These are phyloP conservation scores for Paraglomus occultum DNA, from an alignment of 192 early-diverging fungal species.

Conservation along the genomic window DNA sequence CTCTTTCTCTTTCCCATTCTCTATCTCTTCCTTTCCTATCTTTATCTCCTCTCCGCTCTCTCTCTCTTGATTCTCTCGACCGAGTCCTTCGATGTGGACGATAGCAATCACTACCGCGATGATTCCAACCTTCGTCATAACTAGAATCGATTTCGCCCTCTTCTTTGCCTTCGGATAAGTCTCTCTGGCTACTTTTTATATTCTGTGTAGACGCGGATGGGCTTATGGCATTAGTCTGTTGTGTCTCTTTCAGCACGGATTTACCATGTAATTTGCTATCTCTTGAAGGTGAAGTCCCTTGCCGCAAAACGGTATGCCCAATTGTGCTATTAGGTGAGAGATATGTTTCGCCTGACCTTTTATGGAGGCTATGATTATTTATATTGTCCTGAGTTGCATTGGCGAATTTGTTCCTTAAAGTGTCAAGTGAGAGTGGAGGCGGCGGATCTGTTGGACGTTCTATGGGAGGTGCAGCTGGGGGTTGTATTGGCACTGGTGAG, in stretches of 20 bases:
- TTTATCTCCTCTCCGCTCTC: neutral
- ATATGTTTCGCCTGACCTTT: too few relatives aligned
- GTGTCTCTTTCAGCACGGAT: too few relatives aligned
- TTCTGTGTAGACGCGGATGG: too few relatives aligned
- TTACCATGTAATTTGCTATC: neutral
- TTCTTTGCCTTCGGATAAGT: neutral
- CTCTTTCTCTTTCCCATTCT: too few relatives aligned
- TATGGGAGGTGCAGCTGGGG: neutral
- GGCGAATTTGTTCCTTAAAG: neutral
- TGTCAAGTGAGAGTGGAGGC: neutral
- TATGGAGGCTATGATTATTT: too few relatives aligned
- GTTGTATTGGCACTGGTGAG: conserved; percentile 22
- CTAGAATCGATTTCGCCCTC: conserved; percentile 3
- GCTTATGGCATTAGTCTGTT: too few relatives aligned
- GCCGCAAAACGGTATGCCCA: neutral
- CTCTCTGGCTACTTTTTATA: neutral
- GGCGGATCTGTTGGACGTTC: neutral
- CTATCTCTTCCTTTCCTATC: neutral
- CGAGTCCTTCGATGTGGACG: neutral
- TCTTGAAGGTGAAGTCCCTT: neutral
- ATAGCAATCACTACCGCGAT: neutral
- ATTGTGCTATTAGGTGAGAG: too few relatives aligned
- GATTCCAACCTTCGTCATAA: neutral
- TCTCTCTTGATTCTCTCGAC: neutral
- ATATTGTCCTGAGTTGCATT: neutral